Base-by-base conservation (phyloP, 164 flowering plant species). In the Vitis rotundifolia region DNA sequence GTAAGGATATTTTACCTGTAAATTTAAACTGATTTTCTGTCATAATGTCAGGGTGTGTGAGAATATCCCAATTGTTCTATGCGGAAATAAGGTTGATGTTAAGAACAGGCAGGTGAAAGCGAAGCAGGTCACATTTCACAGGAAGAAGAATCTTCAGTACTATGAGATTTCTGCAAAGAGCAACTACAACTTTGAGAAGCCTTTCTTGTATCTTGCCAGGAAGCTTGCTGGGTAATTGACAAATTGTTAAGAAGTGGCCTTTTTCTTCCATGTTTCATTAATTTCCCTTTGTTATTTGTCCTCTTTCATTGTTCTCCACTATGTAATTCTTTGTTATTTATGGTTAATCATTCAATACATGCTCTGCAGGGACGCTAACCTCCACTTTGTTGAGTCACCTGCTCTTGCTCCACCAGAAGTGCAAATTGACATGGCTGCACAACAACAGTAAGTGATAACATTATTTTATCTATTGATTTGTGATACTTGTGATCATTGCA, bases 381-480 rank as follows among this genome's bases (percentile, higher is more conserved):
- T 88, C 59, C 91, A 88, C 67, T 88, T 88, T 79, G 89, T 84
- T 51, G 91, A 88, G 78, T 77, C 89, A 11, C 87, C 86, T 63
- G 91, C 91, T 15, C 84, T 88, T 59, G 87, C 86, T 49, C 91
- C 89, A 47, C 91, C 91, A 3, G 89, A 88, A 71, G 89, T 88
- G 29, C 79, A 83, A 6, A 88, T 88, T 63, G 91, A 88, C 76
- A 26, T 86, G 75, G 87, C 71, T 9, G 81, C 77, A 58, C 91
- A 88, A 49, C 78, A 80, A 79, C 74, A 64, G 91, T 88, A 80
- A 37, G 44, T 37, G 44, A 37, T 37, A 6, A 37, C 44, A 37
- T 37, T 37, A 0, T 6, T 37, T 37, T 37, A 37, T 6, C 2
- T 37, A 6, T 3, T 37, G 44, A 37, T 37, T 37, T 37, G 44